A percentile compares a stretch with the other conserved stretches of the same genome.
phyloP scores from a whole-genome alignment of 1,284 basidiomycete species.

The Waitea zeae region DNA sequence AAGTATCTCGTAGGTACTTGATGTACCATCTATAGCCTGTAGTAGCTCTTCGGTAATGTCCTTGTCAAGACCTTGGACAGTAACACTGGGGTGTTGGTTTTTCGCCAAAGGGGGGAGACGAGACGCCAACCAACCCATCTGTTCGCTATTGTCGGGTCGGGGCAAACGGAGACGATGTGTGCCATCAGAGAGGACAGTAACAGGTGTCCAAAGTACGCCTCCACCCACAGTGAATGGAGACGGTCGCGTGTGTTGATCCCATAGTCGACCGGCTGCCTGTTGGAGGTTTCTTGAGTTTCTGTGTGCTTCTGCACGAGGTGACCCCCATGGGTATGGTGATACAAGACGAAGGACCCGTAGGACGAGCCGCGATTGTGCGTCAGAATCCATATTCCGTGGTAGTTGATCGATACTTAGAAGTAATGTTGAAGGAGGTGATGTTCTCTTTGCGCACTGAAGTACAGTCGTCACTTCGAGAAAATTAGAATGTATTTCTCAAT shows the following conservation, averaged over 20 bases:
- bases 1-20: no score
- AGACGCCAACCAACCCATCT: no score
- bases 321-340: conserved; percentile 62
- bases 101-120: no score
- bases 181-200: not conserved
- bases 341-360: conserved; percentile 48
- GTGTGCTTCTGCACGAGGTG: conserved; percentile 34
- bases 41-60: no score
- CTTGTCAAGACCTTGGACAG: no score
- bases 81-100: no score
- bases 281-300: conserved; percentile 13
- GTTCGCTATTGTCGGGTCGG: no score
- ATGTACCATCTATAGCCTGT: no score
- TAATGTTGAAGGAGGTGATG: conserved; percentile 34
- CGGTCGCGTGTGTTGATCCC: not conserved
- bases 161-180: no score
- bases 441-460: no score
- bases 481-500: conserved; percentile 8
- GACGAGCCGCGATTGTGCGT: conserved; percentile 27
- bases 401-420: conserved; percentile 22
- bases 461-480: conserved; percentile 15
- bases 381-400: conserved; percentile 15
- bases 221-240: not conserved
- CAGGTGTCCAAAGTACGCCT: not conserved
- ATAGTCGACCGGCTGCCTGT: not conserved